Percentiles rank a stretch among this genome's conserved stretches.
Evolutionary conservation across 1,284 basidiomycete genomes (phyloP).

Genomic region (Cutaneotrichosporon mucoides): DNA sequence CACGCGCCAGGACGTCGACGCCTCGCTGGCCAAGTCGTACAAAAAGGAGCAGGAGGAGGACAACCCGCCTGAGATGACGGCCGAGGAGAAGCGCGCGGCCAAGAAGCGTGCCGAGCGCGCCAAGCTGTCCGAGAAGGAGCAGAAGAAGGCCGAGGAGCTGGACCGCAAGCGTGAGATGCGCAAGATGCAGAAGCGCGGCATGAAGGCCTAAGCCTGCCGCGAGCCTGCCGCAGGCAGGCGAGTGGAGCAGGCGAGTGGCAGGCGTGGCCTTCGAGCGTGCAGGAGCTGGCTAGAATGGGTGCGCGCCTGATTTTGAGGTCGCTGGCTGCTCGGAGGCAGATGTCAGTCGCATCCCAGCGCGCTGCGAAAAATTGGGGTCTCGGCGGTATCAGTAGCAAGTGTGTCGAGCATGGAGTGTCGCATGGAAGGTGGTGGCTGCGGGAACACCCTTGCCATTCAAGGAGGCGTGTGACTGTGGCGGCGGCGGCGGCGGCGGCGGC

Average conservation of each 20-base stretch:
- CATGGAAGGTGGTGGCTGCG: too few species aligned
- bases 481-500: too few species aligned
- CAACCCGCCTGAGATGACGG: constrained; percentile 51
- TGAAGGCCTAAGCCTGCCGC: background rate
- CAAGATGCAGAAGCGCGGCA: constrained; percentile 28
- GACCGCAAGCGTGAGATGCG: constrained; percentile 44
- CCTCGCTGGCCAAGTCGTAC: constrained; percentile 34
- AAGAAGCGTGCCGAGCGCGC: constrained; percentile 70
- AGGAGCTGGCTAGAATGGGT: too few species aligned
- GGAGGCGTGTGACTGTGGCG: too few species aligned
- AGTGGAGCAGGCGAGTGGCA: background rate
- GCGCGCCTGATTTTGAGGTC: too few species aligned
- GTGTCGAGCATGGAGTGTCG: too few species aligned
- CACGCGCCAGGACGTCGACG: constrained; percentile 65
- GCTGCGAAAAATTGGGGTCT: too few species aligned
- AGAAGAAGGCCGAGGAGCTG: constrained; percentile 61
- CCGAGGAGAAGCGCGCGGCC: constrained; percentile 59
- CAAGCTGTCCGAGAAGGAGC: constrained; percentile 70
- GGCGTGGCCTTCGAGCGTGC: background rate
- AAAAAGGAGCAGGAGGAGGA: constrained; percentile 62
- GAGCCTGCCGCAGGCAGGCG: background rate
- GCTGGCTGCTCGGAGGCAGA: too few species aligned
- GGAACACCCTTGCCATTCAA: too few species aligned
- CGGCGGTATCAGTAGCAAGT: too few species aligned
- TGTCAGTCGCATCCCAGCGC: too few species aligned